Evolutionary conservation across 2,329 filamentous ascomycete species (phyloP), one percentile per base, ranked within the genome.

Genomic region (Aureobasidium sp.): DNA sequence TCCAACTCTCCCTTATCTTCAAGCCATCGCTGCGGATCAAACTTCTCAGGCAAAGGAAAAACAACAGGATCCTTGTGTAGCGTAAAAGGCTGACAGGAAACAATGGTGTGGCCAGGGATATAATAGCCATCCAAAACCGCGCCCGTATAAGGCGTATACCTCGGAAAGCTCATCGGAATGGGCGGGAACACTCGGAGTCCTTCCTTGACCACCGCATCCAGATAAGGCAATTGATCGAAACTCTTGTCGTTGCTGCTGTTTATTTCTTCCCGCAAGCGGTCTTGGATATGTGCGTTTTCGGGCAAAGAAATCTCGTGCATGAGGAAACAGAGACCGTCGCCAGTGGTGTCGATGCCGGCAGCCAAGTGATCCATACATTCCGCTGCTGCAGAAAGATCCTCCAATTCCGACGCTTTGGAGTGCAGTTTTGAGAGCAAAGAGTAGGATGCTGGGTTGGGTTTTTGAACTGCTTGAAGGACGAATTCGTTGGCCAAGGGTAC

Each of bases 331-430:
- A 89, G 76, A 0, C 80, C 85, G 66, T 89, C 87, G 17, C 86
- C 86, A 0, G 87, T 89, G 0, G 87, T 89, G 67, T 89, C 87
- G 64, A 89, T 88, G 0, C 87, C 87, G 0, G 87, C 87, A 0
- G 82, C 84, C 83, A 89, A 85, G 70, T 89, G 87, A 67, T 89
- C 87, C 62, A 87, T 80, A 67, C 84, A 87, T 72, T 90, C 87
- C 22, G 86, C 64, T 2, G 64, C 42, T 12, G 64, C 57, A 34
- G 52, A 56, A 4, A 62, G 22, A 3, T 48, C 42, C 8, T 63
- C 58, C 6, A 65, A 27, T 3, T 63, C 64, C 14, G 58, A 34
- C 6, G 53, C 45, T 41, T 63, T 63, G 27, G 45, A 37, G 3
- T 60, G 53, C 17, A 63, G 48, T 55, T 60, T 59, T 6, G 62